Conservation (phyloP, 2,329 filamentous ascomycete species). For the Fusarium euwallaceae region DNA sequence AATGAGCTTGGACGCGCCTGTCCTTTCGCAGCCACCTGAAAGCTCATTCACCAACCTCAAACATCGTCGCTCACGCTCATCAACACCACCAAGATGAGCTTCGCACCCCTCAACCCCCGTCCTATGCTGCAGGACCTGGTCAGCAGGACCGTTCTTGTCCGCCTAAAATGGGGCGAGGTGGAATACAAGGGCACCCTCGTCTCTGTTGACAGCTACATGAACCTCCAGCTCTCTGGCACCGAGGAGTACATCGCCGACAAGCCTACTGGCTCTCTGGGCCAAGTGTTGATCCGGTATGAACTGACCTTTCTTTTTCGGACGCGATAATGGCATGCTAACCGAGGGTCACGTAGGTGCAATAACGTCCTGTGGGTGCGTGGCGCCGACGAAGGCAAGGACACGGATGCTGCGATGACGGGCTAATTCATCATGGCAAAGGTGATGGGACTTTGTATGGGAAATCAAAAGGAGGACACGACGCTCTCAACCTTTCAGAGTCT, state of each 20-base stretch:
- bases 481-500: slow-evolving; percentile 22
- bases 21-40: slow-evolving; percentile 39
- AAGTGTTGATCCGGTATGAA: slow-evolving; percentile 88
- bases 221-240: slow-evolving; percentile 90
- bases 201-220: slow-evolving; percentile 98
- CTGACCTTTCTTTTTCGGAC: background rate
- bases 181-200: slow-evolving; percentile 96
- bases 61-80: slow-evolving; percentile 33
- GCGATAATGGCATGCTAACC: slow-evolving; percentile 8
- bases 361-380: slow-evolving; percentile 94
- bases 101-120: slow-evolving; percentile 95
- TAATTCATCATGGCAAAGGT: slow-evolving; percentile 42
- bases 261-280: slow-evolving; percentile 85
- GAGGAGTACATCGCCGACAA: slow-evolving; percentile 94
- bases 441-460: slow-evolving; percentile 18
- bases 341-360: slow-evolving; percentile 76
- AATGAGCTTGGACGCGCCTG: slow-evolving; percentile 35
- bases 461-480: slow-evolving; percentile 17
- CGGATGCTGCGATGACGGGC: slow-evolving; percentile 71
- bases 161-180: slow-evolving; percentile 97
- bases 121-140: slow-evolving; percentile 95
- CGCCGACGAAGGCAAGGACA: slow-evolving; percentile 64
- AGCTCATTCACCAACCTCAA: slow-evolving; percentile 41
- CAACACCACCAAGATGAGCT: slow-evolving; percentile 58
- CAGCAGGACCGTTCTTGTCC: slow-evolving; percentile 90